Conservation (phyloP, 2,329 filamentous ascomycete genomes). For the Cryoendolithus antarcticus region DNA sequence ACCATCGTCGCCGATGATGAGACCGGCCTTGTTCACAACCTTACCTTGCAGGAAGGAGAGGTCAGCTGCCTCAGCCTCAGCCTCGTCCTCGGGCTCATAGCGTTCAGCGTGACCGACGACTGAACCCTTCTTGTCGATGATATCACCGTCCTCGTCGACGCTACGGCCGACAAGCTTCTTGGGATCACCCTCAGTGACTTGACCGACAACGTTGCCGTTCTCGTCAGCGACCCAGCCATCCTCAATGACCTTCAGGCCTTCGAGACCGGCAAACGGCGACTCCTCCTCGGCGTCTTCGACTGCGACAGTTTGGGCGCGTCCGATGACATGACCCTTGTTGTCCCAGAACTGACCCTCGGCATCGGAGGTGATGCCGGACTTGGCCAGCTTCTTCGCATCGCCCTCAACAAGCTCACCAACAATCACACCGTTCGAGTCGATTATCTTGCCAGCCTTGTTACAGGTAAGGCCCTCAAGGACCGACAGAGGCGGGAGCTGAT, state of each 20-base stretch:
- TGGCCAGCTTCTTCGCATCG: constrained; percentile 41
- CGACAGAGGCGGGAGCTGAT: constrained; percentile 34
- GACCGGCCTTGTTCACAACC: constrained; percentile 38
- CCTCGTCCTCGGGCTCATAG: constrained; percentile 44
- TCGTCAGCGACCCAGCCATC: constrained; percentile 38
- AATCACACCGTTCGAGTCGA: constrained; percentile 33
- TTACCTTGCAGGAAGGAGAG: constrained; percentile 35
- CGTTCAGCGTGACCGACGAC: constrained; percentile 41
- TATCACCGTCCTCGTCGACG: constrained; percentile 41
- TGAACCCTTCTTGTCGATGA: constrained; percentile 41
- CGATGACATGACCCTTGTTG: constrained; percentile 41
- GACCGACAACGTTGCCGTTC: constrained; percentile 38
- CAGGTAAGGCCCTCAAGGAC: constrained; percentile 37
- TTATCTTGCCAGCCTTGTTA: constrained; percentile 40
- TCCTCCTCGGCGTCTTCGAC: constrained; percentile 37
- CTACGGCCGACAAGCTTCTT: constrained; percentile 39
- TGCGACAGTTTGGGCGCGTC: constrained; percentile 36
- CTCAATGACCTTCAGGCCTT: constrained; percentile 38
- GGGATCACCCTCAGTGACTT: constrained; percentile 37
- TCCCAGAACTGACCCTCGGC: constrained; percentile 41
- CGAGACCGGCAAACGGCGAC: constrained; percentile 37
- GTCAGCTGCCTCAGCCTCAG: constrained; percentile 29
- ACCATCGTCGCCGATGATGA: constrained; percentile 38
- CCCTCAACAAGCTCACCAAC: constrained; percentile 39
- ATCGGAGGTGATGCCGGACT: constrained; percentile 33